These are phyloP conservation scores for Candida silvatica DNA, from an alignment of 805 yeast genomes.

Conservation along the genomic window DNA sequence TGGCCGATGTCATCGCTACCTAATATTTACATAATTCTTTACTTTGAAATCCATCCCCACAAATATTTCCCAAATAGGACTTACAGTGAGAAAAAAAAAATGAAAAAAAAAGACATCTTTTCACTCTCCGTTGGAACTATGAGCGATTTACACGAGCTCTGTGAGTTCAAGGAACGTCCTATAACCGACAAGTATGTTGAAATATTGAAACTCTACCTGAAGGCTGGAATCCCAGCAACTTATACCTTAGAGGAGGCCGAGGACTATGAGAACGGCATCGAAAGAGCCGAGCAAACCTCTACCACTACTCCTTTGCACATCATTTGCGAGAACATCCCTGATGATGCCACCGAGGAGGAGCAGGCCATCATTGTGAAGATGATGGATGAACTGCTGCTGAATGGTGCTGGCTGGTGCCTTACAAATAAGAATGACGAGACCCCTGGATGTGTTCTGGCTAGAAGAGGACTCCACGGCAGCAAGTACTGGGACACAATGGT, in stretches of 20 bases:
- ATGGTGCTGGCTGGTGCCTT: slow-evolving; percentile 91
- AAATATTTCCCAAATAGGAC: neutral
- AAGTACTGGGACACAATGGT: slow-evolving; percentile 44
- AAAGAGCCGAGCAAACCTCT: slow-evolving; percentile 25
- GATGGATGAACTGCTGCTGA: slow-evolving; percentile 62
- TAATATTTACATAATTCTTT: too few relatives aligned
- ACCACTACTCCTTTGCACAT: slow-evolving; percentile 80
- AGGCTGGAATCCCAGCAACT: slow-evolving; percentile 72
- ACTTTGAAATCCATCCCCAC: neutral
- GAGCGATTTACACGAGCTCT: slow-evolving; percentile 70
- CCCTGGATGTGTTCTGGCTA: slow-evolving; percentile 73
- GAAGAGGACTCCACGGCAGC: slow-evolving; percentile 34
- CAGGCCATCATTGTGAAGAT: slow-evolving; percentile 38
- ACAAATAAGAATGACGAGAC: slow-evolving; percentile 65
- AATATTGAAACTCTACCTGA: slow-evolving; percentile 37
- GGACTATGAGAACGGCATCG: slow-evolving; percentile 38
- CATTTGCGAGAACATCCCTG: slow-evolving; percentile 44
- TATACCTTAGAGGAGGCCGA: slow-evolving; percentile 73
- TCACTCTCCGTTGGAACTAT: slow-evolving; percentile 21
- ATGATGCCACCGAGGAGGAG: slow-evolving; percentile 32
- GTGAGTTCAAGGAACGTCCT: slow-evolving; percentile 43
- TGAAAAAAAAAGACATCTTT: too few relatives aligned
- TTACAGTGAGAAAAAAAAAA: too few relatives aligned
- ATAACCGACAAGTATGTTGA: slow-evolving; percentile 35
- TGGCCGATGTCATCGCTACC: slow-evolving; percentile 24